These are phyloP conservation scores for Dicorynia guianensis DNA, from an alignment of 306 rosid genomes.

Conservation along the genomic window DNA sequence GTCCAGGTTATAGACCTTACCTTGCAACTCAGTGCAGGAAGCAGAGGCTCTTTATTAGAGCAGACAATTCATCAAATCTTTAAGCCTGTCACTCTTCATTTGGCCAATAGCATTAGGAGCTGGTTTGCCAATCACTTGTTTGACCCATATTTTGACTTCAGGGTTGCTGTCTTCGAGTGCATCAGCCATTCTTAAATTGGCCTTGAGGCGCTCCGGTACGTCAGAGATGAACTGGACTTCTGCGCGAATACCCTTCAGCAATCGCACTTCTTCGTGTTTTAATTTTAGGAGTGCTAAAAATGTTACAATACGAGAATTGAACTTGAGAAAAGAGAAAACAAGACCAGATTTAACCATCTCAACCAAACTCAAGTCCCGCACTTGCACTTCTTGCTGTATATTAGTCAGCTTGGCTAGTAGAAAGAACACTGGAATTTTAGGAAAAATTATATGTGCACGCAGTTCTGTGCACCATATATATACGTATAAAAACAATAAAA, in stretches of 20 bases:
- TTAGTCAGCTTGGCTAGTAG: constrained; percentile 47
- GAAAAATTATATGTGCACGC: no score
- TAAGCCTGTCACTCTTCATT: constrained; percentile 48
- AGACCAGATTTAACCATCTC: no score
- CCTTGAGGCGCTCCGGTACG: constrained; percentile 49
- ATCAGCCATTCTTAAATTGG: constrained; percentile 49
- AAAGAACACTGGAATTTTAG: constrained; percentile 48
- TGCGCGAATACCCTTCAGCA: constrained; percentile 52
- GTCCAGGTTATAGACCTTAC: constrained; percentile 48
- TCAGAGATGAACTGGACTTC: constrained; percentile 52
- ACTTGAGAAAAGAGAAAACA: no score
- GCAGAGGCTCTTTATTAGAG: constrained; percentile 51
- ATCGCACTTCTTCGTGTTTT: constrained; percentile 54
- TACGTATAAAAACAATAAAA: no score
- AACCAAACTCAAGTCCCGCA: no score
- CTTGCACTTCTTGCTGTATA: constrained; percentile 46
- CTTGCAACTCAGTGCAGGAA: constrained; percentile 41
- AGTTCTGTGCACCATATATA: no score
- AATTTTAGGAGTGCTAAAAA: no score
- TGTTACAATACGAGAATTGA: no score
- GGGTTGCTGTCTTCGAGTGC: constrained; percentile 46
- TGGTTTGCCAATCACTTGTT: constrained; percentile 52
- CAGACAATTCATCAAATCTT: constrained; percentile 45
- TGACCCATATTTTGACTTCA: constrained; percentile 56
- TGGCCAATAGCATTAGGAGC: constrained; percentile 49